phyloP scores from a whole-genome alignment of 139 green algal genomes.

The Coelastrella sp. region DNA sequence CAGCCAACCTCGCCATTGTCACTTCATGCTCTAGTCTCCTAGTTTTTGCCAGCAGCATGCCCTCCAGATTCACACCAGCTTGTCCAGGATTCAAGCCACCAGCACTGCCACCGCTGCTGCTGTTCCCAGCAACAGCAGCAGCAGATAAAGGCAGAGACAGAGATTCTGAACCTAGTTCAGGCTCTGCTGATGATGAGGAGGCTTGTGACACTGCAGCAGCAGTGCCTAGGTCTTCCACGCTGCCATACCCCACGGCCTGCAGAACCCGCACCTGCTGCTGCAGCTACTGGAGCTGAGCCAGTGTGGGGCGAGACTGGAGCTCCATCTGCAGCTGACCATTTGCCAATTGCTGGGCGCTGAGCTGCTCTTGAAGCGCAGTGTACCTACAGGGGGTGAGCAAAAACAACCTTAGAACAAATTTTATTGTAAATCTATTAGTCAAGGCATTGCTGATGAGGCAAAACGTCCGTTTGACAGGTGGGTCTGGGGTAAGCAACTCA shows the following conservation, averaged over 20 bases:
- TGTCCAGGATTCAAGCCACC: not conserved
- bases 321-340: slow-evolving; percentile 58
- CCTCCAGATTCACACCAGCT: slow-evolving; percentile 70
- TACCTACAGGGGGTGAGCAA: not conserved
- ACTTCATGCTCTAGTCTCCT: slow-evolving; percentile 92
- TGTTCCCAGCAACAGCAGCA: not conserved
- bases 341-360: not conserved
- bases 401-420: too few species aligned
- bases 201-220: not conserved
- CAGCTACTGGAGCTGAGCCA: slow-evolving; percentile 76
- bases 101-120: not conserved
- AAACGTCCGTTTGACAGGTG: too few species aligned
- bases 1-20: slow-evolving; percentile 69
- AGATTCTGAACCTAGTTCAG: not conserved
- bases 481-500: too few species aligned
- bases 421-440: too few species aligned
- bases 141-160: not conserved
- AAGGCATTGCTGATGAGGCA: too few species aligned
- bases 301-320: slow-evolving; percentile 64
- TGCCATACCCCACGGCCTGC: slow-evolving; percentile 82
- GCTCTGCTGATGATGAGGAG: too few species aligned
- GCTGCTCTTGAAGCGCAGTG: slow-evolving; percentile 4
- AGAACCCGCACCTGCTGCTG: slow-evolving; percentile 75
- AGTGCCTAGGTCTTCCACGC: slow-evolving; percentile 51
- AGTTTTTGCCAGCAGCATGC: slow-evolving; percentile 86